Evolutionary conservation across 2,329 filamentous ascomycete species (phyloP).

Genomic region (Aspergillus fumigatus): DNA sequence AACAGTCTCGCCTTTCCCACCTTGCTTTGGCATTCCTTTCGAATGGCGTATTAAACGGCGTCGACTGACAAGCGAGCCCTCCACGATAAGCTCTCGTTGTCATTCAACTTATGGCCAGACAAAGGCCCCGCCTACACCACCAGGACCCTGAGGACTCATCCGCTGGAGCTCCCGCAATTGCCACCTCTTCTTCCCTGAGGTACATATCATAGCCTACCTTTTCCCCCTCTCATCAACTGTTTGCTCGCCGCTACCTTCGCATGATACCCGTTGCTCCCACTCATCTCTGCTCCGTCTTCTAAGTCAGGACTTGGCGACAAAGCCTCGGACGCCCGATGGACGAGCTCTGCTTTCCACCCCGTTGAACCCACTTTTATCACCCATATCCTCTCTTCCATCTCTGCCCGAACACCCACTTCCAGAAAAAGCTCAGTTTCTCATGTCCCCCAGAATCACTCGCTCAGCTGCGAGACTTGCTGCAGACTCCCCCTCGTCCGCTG

Average conservation of each 20-base stretch:
- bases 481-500: constrained; percentile 45
- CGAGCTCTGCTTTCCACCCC: constrained; percentile 1
- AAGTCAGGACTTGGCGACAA: background rate
- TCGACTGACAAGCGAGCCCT: constrained; percentile 28
- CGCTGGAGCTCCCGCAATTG: constrained; percentile 27
- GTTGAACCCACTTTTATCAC: constrained; percentile 2
- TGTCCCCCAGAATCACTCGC: constrained; percentile 95
- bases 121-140: constrained; percentile 41
- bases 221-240: constrained; percentile 8
- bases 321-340: background rate
- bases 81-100: constrained; percentile 26
- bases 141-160: constrained; percentile 42
- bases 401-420: constrained; percentile 5
- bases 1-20: constrained; percentile 17
- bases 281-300: background rate
- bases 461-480: constrained; percentile 88
- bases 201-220: constrained; percentile 27
- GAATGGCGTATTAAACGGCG: constrained; percentile 43
- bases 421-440: constrained; percentile 57
- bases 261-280: background rate
- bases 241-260: constrained; percentile 2
- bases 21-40: constrained; percentile 18
- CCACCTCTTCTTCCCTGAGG: constrained; percentile 31
- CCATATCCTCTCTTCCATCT: constrained; percentile 6
- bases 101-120: constrained; percentile 45